phyloP scores from a whole-genome alignment of 2,329 filamentous ascomycete genomes.

The Sodiomyces alkalinus region DNA sequence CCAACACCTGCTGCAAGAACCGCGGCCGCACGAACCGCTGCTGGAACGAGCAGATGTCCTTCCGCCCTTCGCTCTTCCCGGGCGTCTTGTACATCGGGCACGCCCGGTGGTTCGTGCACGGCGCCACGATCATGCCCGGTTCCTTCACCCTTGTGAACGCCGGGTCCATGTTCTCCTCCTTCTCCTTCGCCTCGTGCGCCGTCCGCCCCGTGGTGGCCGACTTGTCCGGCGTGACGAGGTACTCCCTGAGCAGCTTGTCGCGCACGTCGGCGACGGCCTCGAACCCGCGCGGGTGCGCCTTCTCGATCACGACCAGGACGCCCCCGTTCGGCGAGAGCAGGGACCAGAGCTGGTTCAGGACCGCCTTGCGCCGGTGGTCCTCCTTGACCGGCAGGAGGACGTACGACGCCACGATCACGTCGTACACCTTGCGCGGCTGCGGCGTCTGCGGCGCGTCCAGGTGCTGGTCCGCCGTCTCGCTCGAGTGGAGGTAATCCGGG shows the following conservation, averaged over 20 bases:
- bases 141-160: constrained; percentile 31
- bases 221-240: constrained; percentile 49
- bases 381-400: constrained; percentile 62
- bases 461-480: constrained; percentile 40
- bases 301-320: constrained; percentile 76
- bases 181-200: constrained; percentile 18
- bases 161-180: constrained; percentile 25
- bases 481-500: constrained; percentile 67
- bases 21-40: constrained; percentile 77
- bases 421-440: constrained; percentile 60
- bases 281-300: constrained; percentile 81
- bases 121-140: constrained; percentile 49
- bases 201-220: constrained; percentile 19
- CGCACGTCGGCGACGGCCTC: constrained; percentile 80
- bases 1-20: constrained; percentile 66
- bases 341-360: constrained; percentile 81
- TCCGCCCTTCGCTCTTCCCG: constrained; percentile 57
- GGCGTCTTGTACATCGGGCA: constrained; percentile 79
- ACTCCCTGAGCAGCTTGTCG: constrained; percentile 59
- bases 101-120: constrained; percentile 74
- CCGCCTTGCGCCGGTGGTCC: constrained; percentile 59
- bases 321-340: constrained; percentile 73
- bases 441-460: constrained; percentile 41
- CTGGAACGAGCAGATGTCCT: constrained; percentile 81
- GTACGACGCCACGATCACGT: constrained; percentile 83